Base-by-base conservation (phyloP, 305 asterid genomes). In the Plantago coronopus region DNA sequence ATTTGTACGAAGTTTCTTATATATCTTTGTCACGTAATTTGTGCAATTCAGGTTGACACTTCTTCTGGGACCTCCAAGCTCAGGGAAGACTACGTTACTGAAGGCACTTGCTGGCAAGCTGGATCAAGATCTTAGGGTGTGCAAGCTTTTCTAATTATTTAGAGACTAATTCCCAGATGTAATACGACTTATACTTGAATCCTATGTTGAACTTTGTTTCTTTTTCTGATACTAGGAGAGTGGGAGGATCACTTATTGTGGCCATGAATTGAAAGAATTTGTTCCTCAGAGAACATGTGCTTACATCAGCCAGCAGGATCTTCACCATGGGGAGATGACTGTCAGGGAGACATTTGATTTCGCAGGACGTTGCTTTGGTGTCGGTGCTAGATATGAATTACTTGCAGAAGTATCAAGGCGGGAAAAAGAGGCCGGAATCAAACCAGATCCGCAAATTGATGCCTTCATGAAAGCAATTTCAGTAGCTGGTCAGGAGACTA, bases 291-390 rank as follows among this genome's bases (percentile, higher is more conserved):
- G 96, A 71, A 94, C 97, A 50, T 87, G 96, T 62, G 78, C 99
- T 22, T 94, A 94, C 17, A 90, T 90, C 67, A 94, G 97, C 76
- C 97, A 94, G 70, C 86, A 90, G 38, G 99, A 94, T 27, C 78
- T 94, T 72, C 99, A 94, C 77, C 95, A 87, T 0, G 97, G 96
- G 18, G 99, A 94, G 82, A 79, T 90, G 95, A 94, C 99, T 4
- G 96, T 94, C 15, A 72, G 95, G 69, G 99, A 94, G 76, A 87
- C 97, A 0, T 51, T 94, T 57, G 71, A 89, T 76, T 94, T 94
- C 63, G 72, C 97, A 0, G 95, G 93, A 19, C 94, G 99, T 54
- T 87, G 93, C 91, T 79, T 85, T 45, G 99, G 99, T 59, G 95
- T 90, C 56, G 97, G 99, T 61, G 82, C 96, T n/a, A 72, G 97